Base-by-base conservation (phyloP, 306 rosid species). In the Cucurbita moschata region DNA sequence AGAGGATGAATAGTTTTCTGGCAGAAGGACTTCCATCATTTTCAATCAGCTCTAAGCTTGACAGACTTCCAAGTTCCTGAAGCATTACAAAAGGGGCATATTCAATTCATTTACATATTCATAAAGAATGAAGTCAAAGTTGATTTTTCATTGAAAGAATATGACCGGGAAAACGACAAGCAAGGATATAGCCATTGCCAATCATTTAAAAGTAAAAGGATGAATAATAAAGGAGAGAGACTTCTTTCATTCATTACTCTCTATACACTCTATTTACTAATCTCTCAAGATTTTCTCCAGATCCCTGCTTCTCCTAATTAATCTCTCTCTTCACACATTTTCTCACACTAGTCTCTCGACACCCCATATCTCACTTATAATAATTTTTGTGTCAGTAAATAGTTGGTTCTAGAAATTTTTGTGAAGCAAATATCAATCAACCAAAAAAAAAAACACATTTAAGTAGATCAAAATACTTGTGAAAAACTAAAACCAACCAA, bases 1-100 rank as follows among this genome's bases (percentile, higher is more conserved):
- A 90, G 78, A 93, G 96, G 80, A 93, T 71, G 79, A 93, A 93
- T 60, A 81, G 86, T 83, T 93, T 93, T 83, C 87, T 83, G 13
- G 97, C 80, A 73, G 96, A 86, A 44, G 97, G 98, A 84, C 98
- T 93, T 77, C 98, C 98, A 87, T 93, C 96, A 50, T 86, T 90
- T 79, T 90, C 84, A 84, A 93, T 83, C 84, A 93, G 83, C 88
- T 93, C 90, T 55, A 87, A 58, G 39, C 82, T 75, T 66, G 87
- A 76, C 78, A 93, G 79, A 85, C 88, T 94, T 76, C 96, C 96
- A 71, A 94, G 98, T 79, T 90, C 95, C 98, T 94, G 59, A 75
- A 72, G 77, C 74, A 85, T 54, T 60, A 69, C 58, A 66, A 80
- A 62, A 63, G 6, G 10, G 38, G 51, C 10, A 66, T 65, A 66